Evolutionary conservation across 139 green algal species (phyloP), one percentile per base, ranked within the genome.

Genomic region (Eudorina sp.): DNA sequence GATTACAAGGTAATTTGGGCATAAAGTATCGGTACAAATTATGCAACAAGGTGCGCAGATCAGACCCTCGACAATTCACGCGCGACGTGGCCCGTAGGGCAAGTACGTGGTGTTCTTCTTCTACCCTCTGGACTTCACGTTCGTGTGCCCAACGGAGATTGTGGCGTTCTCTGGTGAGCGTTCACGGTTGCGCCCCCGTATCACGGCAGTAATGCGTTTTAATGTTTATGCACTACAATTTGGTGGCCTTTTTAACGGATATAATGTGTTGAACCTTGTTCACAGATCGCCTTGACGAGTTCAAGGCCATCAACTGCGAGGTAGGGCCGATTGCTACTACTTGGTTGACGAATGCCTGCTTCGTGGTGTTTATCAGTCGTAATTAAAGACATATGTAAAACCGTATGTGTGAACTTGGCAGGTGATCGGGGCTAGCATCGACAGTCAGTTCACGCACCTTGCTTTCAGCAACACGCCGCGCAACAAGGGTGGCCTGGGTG

Each of bases 81-180:
- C 64, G 29, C 60, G 8, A 90, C 95, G n/a, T n/a, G n/a, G n/a
- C 53, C 96, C 93, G 89, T 94, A 94, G 91, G 94, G 96, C 76
- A 99, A 99, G 94, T 99, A 99, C 92, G 92, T 99, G 16, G 96
- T 99, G 21, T 93, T 99, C 11, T 99, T 99, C 94, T 99, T 99
- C 95, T 99, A 99, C 89, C 92, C 92, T 16, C 88, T 94, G 90
- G 93, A 95, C 86, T 95, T 94, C 90, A 95, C 93, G 2, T 95
- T 95, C 70, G 92, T 97, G 53, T 97, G 96, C 95, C 97, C 98
- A 34, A 99, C 98, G 29, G 98, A 99, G 94, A 99, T 99, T 92
- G 97, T 95, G 23, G 97, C 97, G 53, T 99, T 99, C 94, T 82
- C 68, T 1, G 80, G 80, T 86, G 43, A 3, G 80, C 46, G 29